Conservation (phyloP, 805 yeast genomes). For the Lachancea sp. region DNA sequence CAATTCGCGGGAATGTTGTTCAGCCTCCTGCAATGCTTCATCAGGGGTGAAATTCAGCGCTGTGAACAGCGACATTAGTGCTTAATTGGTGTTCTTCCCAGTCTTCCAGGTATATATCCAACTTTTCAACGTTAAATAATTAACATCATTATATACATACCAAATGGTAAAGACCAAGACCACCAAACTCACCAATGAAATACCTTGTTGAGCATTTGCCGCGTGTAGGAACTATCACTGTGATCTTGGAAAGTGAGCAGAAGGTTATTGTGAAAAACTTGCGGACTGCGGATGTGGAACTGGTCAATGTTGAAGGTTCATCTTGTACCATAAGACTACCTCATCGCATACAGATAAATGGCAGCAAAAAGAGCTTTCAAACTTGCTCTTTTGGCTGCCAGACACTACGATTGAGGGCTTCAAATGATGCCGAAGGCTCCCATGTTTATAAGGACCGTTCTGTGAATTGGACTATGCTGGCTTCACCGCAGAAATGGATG, state of each 20-base stretch:
- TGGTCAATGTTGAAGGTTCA: conserved; percentile 4
- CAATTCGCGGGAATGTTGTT: conserved; percentile 85
- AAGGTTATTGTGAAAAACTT: conserved; percentile 5
- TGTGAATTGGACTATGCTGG: conserved; percentile 12
- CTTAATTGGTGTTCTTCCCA: neutral
- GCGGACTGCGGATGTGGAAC: conserved; percentile 4
- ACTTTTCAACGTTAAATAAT: too few relatives aligned
- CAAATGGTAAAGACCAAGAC: neutral
- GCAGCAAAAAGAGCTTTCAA: neutral
- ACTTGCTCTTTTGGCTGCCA: neutral
- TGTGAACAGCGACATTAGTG: conserved; percentile 53
- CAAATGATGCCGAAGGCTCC: neutral
- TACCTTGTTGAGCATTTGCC: conserved; percentile 13
- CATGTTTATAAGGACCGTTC: conserved; percentile 9
- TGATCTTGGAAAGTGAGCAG: conserved; percentile 15
- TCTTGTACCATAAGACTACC: conserved; percentile 2
- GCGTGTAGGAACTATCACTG: conserved; percentile 16
- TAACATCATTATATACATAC: neutral
- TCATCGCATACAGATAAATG: conserved; percentile 5
- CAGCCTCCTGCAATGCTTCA: conserved; percentile 60
- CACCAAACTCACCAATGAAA: conserved; percentile 7
- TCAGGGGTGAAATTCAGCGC: conserved; percentile 78
- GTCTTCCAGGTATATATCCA: too few relatives aligned
- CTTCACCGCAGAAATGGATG: conserved; percentile 23
- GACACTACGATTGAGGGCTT: conserved; percentile 3